phyloP scores from a whole-genome alignment of 148 eudicot species.

The Rhododendron ovatum region DNA sequence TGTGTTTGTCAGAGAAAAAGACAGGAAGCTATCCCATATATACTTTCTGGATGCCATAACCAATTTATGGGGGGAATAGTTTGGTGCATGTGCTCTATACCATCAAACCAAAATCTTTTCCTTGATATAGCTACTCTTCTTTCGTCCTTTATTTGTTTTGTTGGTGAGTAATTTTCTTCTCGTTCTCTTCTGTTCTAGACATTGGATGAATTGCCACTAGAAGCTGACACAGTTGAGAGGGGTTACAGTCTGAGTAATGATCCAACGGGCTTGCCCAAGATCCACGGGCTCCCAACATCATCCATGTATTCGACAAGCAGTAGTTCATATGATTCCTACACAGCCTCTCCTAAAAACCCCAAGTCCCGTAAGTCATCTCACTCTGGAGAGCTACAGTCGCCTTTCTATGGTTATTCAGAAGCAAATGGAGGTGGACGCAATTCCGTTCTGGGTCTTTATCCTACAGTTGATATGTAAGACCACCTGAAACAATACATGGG shows the following conservation, averaged over 20 bases:
- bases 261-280: constrained; percentile 82
- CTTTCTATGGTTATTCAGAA: constrained; percentile 47
- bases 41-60: background rate
- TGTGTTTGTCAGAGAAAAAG: background rate
- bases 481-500: background rate
- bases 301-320: constrained; percentile 52
- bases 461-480: constrained; percentile 34
- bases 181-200: constrained; percentile 32
- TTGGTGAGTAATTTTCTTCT: background rate
- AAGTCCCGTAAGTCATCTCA: constrained; percentile 73
- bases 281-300: constrained; percentile 62
- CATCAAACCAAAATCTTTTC: background rate
- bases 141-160: background rate
- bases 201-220: constrained; percentile 85
- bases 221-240: constrained; percentile 80
- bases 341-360: constrained; percentile 54
- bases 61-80: background rate
- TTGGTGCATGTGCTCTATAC: background rate
- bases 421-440: constrained; percentile 58
- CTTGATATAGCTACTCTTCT: background rate
- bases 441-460: constrained; percentile 41
- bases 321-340: constrained; percentile 51
- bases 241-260: constrained; percentile 73
- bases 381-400: constrained; percentile 57
- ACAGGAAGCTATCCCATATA: background rate